phyloP scores from a whole-genome alignment of 352 stramenopile genomes.

The Phytophthora hybrid region DNA sequence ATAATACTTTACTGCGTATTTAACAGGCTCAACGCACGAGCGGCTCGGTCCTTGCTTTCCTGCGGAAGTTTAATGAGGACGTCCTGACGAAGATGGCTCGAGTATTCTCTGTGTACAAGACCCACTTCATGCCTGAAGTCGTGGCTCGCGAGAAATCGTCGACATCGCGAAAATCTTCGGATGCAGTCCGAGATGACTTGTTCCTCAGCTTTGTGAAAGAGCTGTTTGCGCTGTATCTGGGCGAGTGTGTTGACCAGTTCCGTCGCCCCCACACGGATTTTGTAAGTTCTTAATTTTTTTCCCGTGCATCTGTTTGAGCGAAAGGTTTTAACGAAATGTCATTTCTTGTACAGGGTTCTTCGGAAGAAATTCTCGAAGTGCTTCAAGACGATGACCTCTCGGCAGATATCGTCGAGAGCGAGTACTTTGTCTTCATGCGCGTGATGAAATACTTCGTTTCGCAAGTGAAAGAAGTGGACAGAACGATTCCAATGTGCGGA shows the following conservation, averaged over 20 bases:
- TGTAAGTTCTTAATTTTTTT: conserved; percentile 41
- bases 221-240: conserved; percentile 65
- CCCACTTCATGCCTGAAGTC: conserved; percentile 68
- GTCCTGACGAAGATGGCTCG: conserved; percentile 58
- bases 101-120: conserved; percentile 75
- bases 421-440: conserved; percentile 87
- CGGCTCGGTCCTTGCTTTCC: conserved; percentile 64
- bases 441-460: conserved; percentile 82
- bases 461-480: conserved; percentile 65
- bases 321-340: not conserved
- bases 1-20: not conserved
- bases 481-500: conserved; percentile 62
- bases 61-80: conserved; percentile 62
- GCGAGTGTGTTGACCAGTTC: conserved; percentile 62
- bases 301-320: not conserved
- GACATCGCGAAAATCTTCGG: conserved; percentile 46
- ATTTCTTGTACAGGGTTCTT: conserved; percentile 48
- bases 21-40: conserved; percentile 35
- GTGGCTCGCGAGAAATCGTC: conserved; percentile 49
- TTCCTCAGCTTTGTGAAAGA: conserved; percentile 81
- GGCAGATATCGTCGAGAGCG: conserved; percentile 48
- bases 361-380: conserved; percentile 49
- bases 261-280: conserved; percentile 64
- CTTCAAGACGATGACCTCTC: conserved; percentile 36
- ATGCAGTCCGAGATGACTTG: conserved; percentile 63